phyloP scores from a whole-genome alignment of 2,329 filamentous ascomycete species.

The Colletotrichum shisoi region DNA sequence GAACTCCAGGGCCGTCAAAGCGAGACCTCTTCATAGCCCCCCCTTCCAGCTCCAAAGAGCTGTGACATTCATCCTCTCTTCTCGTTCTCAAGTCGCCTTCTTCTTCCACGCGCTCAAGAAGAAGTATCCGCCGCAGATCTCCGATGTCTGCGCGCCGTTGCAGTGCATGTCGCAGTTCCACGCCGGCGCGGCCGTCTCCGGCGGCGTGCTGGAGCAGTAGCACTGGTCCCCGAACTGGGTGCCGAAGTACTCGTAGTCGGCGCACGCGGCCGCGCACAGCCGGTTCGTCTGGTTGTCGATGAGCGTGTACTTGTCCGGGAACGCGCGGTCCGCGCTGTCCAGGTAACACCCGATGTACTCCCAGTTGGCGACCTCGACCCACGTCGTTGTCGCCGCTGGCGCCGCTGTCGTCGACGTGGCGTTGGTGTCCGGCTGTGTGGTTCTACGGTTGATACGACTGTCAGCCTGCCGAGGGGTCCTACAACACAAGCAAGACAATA shows the following conservation, averaged over 20 bases:
- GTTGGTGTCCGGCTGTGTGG: slow-evolving; percentile 2
- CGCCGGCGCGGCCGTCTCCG: slow-evolving; percentile 4
- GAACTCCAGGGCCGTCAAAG: background rate
- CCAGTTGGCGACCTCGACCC: slow-evolving; percentile 22
- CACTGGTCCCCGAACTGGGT: slow-evolving; percentile 27
- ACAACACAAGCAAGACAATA: accelerated
- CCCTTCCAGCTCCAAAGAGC: background rate
- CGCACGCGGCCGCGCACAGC: slow-evolving; percentile 14
- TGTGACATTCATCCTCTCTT: no score
- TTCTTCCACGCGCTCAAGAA: slow-evolving; percentile 32
- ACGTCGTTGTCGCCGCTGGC: slow-evolving; percentile 20
- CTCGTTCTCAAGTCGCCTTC: slow-evolving; percentile 1
- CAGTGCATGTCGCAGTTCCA: slow-evolving; percentile 36
- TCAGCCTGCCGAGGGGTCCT: background rate
- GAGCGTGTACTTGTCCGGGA: slow-evolving; percentile 1
- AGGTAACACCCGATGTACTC: slow-evolving; percentile 20
- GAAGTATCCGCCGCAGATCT: slow-evolving; percentile 25
- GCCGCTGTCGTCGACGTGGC: slow-evolving; percentile 6
- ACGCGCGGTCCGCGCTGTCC: slow-evolving; percentile 28
- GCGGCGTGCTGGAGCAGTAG: slow-evolving; percentile 21
- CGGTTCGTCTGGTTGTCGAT: slow-evolving; percentile 15
- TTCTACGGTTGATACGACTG: background rate
- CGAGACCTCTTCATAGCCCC: background rate
- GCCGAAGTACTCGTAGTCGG: slow-evolving; percentile 15
- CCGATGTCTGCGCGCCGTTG: slow-evolving; percentile 24